Evolutionary conservation across 805 yeast species (phyloP).

Genomic region (Zygosaccharomyces gambellarensis): DNA sequence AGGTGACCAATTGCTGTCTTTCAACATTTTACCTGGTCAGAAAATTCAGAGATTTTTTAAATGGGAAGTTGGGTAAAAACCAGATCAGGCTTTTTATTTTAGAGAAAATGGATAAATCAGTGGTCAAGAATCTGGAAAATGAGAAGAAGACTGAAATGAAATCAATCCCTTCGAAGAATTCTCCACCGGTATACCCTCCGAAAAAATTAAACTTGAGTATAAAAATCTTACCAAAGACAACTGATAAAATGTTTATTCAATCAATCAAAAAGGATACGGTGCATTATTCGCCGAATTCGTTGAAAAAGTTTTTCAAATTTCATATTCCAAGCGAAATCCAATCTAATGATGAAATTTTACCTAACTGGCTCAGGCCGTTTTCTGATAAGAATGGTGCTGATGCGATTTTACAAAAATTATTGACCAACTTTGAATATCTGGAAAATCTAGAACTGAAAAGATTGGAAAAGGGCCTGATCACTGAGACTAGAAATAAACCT

Average conservation of each 20-base stretch:
- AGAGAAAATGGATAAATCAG: slow-evolving; percentile 10
- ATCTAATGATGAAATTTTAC: slow-evolving; percentile 23
- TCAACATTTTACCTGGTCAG: slow-evolving; percentile 25
- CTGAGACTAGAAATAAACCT: background rate
- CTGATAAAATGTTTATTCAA: slow-evolving; percentile 25
- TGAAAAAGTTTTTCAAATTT: slow-evolving; percentile 29
- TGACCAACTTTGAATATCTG: slow-evolving; percentile 33
- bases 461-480: slow-evolving; percentile 25
- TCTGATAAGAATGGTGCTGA: slow-evolving; percentile 19
- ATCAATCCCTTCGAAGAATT: background rate
- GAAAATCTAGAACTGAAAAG: slow-evolving; percentile 35
- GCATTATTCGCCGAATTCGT: slow-evolving; percentile 33
- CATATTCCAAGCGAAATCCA: slow-evolving; percentile 24
- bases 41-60: slow-evolving; percentile 19
- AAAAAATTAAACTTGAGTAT: slow-evolving; percentile 20
- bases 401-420: slow-evolving; percentile 24
- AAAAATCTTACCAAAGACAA: slow-evolving; percentile 18
- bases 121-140: background rate
- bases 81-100: slow-evolving; percentile 8
- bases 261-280: slow-evolving; percentile 33
- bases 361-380: slow-evolving; percentile 31
- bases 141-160: background rate
- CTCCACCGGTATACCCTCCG: background rate
- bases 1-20: slow-evolving; percentile 18
- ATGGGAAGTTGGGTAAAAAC: slow-evolving; percentile 8